These are phyloP conservation scores for Hypoxylon rickii DNA, from an alignment of 495 filamentous ascomycete genomes.

Conservation along the genomic window DNA sequence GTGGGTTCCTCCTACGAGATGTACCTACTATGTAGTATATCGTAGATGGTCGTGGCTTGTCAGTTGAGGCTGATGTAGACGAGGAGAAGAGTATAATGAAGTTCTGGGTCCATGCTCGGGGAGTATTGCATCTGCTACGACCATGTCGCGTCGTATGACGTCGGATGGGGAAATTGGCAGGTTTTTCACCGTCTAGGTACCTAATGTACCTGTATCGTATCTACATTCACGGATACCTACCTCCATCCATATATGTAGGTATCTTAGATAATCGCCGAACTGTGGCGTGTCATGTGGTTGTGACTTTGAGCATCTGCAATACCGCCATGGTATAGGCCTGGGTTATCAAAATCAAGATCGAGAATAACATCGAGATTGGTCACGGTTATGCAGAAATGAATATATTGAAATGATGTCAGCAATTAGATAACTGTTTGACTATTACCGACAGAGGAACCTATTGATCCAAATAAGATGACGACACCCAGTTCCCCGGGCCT, in stretches of 20 bases:
- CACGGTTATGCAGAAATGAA: constrained; percentile 7
- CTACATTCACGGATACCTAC: too few species aligned
- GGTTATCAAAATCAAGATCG: too few species aligned
- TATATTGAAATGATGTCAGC: constrained; percentile 29
- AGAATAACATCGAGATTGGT: constrained; percentile 5
- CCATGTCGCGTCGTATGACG: constrained; percentile 8
- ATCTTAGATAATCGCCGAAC: constrained; percentile 21
- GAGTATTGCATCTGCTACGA: background rate
- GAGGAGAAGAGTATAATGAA: background rate
- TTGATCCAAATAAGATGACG: background rate
- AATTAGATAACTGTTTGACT: constrained; percentile 8
- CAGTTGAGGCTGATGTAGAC: constrained; percentile 14
- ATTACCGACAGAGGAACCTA: too few species aligned
- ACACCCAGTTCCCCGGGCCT: background rate
- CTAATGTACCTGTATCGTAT: too few species aligned
- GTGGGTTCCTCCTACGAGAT: constrained; percentile 30
- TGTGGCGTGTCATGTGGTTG: constrained; percentile 11
- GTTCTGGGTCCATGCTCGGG: background rate
- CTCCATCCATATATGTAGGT: too few species aligned
- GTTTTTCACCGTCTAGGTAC: too few species aligned
- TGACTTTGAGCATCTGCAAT: too few species aligned
- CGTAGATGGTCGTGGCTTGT: constrained; percentile 32
- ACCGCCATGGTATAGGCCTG: too few species aligned
- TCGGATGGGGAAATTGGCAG: constrained; percentile 13
- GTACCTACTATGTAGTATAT: too few species aligned